Evolutionary conservation across 495 filamentous ascomycete genomes (phyloP).

Genomic region (Xylaria scruposa): DNA sequence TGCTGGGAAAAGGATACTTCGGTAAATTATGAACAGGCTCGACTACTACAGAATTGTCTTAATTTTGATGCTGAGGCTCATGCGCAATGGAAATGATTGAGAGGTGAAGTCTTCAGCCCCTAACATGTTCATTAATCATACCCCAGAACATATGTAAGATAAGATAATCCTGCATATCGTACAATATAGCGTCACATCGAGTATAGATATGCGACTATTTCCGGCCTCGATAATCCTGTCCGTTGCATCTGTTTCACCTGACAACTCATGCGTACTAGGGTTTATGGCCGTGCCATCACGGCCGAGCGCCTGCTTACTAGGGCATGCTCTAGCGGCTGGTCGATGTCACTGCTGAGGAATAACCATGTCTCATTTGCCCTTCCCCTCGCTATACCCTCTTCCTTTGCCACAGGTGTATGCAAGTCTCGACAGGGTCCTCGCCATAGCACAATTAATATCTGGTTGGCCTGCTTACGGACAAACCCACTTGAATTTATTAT

Average conservation of each 20-base stretch:
- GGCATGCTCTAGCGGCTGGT: not conserved
- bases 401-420: not conserved
- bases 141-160: not conserved
- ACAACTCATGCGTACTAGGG: not conserved
- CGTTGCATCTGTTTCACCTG: not conserved
- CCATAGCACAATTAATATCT: not conserved
- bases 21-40: not conserved
- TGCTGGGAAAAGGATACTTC: not conserved
- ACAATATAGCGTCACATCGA: conserved; percentile 1
- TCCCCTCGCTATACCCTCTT: not conserved
- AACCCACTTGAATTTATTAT: not conserved
- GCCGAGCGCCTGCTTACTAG: not conserved
- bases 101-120: not conserved
- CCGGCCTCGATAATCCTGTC: not conserved
- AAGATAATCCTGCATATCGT: not conserved
- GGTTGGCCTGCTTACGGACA: not conserved
- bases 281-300: not conserved
- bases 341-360: not conserved
- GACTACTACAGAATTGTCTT: not conserved
- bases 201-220: not conserved
- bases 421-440: not conserved
- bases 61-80: not conserved
- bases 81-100: not conserved
- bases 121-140: not conserved
- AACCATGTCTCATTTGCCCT: not conserved